Percentiles rank a stretch among this genome's conserved stretches.
Conservation (phyloP, 192 early-diverging fungal genomes). For the Rhizophagus clarus region DNA sequence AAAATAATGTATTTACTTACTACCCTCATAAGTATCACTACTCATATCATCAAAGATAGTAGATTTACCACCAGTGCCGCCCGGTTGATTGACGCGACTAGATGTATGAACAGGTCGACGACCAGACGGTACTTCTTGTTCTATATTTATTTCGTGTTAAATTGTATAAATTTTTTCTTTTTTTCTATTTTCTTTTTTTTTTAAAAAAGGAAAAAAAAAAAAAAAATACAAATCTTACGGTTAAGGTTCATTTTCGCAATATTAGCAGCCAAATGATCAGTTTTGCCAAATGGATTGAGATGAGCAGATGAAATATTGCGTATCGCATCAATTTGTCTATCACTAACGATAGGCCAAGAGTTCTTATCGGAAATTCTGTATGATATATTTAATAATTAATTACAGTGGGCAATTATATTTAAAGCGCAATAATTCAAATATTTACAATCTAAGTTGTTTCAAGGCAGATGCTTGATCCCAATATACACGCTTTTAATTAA, state of each 20-base stretch:
- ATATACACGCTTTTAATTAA: slow-evolving; percentile 25
- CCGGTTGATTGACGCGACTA: slow-evolving; percentile 33
- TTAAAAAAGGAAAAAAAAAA: background rate
- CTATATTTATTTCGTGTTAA: background rate
- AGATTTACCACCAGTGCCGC: slow-evolving; percentile 34
- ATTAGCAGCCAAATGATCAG: slow-evolving; percentile 18
- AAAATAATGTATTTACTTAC: slow-evolving; percentile 7
- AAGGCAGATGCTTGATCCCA: slow-evolving; percentile 33
- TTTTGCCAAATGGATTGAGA: slow-evolving; percentile 43
- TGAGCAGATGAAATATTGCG: slow-evolving; percentile 35
- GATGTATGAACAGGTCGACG: slow-evolving; percentile 25
- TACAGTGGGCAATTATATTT: background rate
- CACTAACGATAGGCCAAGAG: slow-evolving; percentile 44
- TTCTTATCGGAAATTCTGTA: slow-evolving; percentile 21
- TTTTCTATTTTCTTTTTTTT: no score
- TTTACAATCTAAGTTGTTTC: slow-evolving; percentile 32
- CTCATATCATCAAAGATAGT: background rate
- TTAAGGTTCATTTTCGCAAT: slow-evolving; percentile 24
- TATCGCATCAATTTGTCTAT: slow-evolving; percentile 42
- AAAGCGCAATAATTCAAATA: background rate
- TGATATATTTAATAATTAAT: background rate
- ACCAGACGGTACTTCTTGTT: background rate
- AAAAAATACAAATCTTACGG: background rate
- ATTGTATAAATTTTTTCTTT: background rate
- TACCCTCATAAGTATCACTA: background rate